Percentiles rank a stretch among this genome's conserved stretches.
Conservation (phyloP, 345 rosid genomes). For the Limnanthes douglasii region DNA sequence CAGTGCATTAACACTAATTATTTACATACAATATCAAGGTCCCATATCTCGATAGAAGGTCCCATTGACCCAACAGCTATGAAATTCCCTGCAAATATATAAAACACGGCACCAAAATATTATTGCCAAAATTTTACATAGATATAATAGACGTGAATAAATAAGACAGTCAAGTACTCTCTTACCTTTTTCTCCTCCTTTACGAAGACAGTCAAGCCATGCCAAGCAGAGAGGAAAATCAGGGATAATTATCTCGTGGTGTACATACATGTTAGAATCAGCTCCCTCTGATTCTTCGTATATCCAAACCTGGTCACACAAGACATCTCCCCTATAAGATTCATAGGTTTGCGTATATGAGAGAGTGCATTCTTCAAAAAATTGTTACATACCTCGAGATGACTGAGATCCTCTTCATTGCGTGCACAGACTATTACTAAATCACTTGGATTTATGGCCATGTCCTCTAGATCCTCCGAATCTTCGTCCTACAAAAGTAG, state of each 20-base stretch:
- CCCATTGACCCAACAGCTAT: constrained; percentile 90
- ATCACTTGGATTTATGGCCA: constrained; percentile 49
- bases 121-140: not conserved
- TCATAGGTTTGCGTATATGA: not conserved
- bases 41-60: constrained; percentile 88
- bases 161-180: not conserved
- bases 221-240: constrained; percentile 75
- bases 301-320: constrained; percentile 40
- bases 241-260: constrained; percentile 69
- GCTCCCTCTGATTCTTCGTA: constrained; percentile 48
- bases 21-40: constrained; percentile 71
- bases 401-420: constrained; percentile 74
- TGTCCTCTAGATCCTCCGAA: constrained; percentile 74
- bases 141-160: not conserved
- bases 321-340: constrained; percentile 4
- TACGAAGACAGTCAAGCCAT: constrained; percentile 89
- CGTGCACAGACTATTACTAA: constrained; percentile 73
- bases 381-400: constrained; percentile 71
- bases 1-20: not conserved
- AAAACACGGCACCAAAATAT: not conserved
- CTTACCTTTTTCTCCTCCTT: constrained; percentile 76
- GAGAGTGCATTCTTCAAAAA: constrained; percentile 1
- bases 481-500: constrained; percentile 64
- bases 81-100: constrained; percentile 54
- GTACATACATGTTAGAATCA: constrained; percentile 57